These are phyloP conservation scores for Pyrenochaeta sp. DNA, from an alignment of 2,329 filamentous ascomycete genomes.

Conservation along the genomic window DNA sequence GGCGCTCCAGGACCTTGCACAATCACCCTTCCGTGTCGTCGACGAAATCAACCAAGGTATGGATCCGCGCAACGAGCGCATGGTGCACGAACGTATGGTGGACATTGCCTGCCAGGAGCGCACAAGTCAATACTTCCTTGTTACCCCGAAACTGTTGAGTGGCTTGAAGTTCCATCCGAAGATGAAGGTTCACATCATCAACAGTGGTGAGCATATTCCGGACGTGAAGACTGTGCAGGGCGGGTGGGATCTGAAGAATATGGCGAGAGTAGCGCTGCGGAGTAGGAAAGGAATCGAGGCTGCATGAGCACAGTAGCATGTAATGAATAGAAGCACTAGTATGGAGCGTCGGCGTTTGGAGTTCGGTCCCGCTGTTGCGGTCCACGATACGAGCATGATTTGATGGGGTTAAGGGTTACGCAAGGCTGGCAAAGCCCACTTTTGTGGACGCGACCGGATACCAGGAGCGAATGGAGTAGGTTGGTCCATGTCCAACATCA, in stretches of 20 bases:
- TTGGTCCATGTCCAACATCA: not conserved
- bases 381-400: not conserved
- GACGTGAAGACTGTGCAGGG: constrained; percentile 41
- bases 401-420: not conserved
- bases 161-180: constrained; percentile 85
- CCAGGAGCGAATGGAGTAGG: not conserved
- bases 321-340: not conserved
- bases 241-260: constrained; percentile 54
- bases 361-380: not conserved
- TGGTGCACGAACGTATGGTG: constrained; percentile 98
- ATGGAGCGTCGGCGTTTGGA: not conserved
- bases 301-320: constrained; percentile 12
- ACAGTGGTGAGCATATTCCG: constrained; percentile 76
- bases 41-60: constrained; percentile 99
- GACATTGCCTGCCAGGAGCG: constrained; percentile 89
- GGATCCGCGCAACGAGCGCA: constrained; percentile 97
- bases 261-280: constrained; percentile 46
- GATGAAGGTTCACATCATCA: constrained; percentile 95
- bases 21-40: constrained; percentile 95
- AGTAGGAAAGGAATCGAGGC: constrained; percentile 34
- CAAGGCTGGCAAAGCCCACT: not conserved
- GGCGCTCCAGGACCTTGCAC: constrained; percentile 92
- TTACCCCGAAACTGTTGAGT: constrained; percentile 92
- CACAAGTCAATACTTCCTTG: constrained; percentile 87
- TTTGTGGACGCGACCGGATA: not conserved